Evolutionary conservation across 768 basidiomycete genomes (phyloP).

Genomic region (Russula virescens): DNA sequence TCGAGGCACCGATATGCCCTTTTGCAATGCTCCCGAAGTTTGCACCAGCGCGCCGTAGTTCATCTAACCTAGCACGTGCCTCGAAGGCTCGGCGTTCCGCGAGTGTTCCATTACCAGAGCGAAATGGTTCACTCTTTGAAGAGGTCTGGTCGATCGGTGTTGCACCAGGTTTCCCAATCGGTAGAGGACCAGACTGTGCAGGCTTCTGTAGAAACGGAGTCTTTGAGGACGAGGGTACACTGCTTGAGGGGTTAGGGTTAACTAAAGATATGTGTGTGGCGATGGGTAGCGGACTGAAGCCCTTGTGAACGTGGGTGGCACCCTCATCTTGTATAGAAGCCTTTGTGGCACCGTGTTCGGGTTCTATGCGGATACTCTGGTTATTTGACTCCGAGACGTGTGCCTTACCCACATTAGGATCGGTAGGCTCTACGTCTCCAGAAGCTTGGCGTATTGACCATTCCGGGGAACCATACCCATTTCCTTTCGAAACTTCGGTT

Average conservation of each 20-base stretch:
- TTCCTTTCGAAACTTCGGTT: not conserved
- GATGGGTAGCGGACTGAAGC: not conserved
- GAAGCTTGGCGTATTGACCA: not conserved
- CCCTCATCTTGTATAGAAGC: not conserved
- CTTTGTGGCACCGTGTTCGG: not conserved
- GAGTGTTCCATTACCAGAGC: not conserved
- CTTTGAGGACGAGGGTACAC: not conserved
- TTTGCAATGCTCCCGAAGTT: not conserved
- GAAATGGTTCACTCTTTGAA: not conserved
- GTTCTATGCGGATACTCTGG: not conserved
- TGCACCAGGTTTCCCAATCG: not conserved
- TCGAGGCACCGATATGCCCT: not conserved
- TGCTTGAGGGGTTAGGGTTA: not conserved
- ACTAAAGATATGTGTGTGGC: not conserved
- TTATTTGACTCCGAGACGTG: not conserved
- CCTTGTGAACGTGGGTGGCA: not conserved
- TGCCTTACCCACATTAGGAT: not conserved
- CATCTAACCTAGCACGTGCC: constrained; percentile 13
- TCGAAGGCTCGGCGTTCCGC: constrained; percentile 13
- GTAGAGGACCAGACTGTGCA: not conserved
- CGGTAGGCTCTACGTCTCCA: not conserved
- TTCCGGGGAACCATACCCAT: not conserved
- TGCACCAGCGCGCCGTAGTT: constrained; percentile 12
- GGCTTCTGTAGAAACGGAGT: not conserved
- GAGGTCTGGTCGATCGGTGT: not conserved